A percentile compares a stretch with the other conserved stretches of the same genome.
These are phyloP conservation scores for Leccinum disarticulatum DNA, from an alignment of 768 basidiomycete genomes.

Conservation along the genomic window DNA sequence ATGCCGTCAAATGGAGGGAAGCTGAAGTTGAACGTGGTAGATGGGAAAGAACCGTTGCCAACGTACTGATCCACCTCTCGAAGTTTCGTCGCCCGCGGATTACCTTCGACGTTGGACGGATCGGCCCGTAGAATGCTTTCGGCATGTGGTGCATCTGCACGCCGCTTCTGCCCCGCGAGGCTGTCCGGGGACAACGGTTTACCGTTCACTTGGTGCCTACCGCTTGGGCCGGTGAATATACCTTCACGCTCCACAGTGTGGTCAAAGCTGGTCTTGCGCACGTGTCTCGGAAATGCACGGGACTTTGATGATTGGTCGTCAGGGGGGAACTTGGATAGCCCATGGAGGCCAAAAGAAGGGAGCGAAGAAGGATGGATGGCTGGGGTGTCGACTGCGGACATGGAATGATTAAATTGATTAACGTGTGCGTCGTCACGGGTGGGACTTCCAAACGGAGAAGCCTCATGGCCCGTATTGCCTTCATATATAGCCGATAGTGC, in stretches of 20 bases:
- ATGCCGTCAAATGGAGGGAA: conserved; percentile 65
- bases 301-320: conserved; percentile 38
- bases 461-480: conserved; percentile 37
- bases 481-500: conserved; percentile 52
- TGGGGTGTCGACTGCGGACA: conserved; percentile 46
- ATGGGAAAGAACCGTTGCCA: conserved; percentile 57
- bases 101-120: conserved; percentile 55
- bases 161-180: conserved; percentile 70
- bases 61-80: conserved; percentile 43
- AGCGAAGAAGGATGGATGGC: conserved; percentile 69
- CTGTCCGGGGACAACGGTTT: conserved; percentile 67
- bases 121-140: conserved; percentile 82
- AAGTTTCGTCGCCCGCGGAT: conserved; percentile 27
- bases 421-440: conserved; percentile 29
- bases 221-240: conserved; percentile 55
- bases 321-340: conserved; percentile 39
- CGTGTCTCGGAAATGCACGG: conserved; percentile 76
- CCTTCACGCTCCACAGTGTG: conserved; percentile 79
- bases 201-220: conserved; percentile 80
- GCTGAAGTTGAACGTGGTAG: conserved; percentile 69
- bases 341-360: conserved; percentile 69
- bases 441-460: conserved; percentile 39
- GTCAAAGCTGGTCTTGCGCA: conserved; percentile 94
- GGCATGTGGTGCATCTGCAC: conserved; percentile 76
- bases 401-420: conserved; percentile 38